phyloP scores from a whole-genome alignment of 1,284 basidiomycete species.

The Porogramme epimiltina region DNA sequence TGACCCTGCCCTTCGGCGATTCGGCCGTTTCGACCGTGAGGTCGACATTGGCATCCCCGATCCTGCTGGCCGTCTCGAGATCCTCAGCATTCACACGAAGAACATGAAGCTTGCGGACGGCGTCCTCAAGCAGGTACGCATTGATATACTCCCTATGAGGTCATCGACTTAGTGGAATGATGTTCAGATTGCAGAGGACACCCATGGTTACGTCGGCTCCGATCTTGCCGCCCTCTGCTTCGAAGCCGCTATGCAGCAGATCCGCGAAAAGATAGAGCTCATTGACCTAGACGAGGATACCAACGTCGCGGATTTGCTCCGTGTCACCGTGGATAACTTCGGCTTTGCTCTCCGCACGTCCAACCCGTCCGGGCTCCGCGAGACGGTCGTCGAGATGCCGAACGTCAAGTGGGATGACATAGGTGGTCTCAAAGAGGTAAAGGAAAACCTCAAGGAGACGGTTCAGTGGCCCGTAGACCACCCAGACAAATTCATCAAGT shows the following conservation, averaged over 20 bases:
- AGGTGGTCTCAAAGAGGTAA: conserved; percentile 99
- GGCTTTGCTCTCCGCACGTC: conserved; percentile 92
- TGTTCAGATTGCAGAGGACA: conserved; percentile 91
- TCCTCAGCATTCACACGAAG: conserved; percentile 99
- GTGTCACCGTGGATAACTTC: conserved; percentile 99
- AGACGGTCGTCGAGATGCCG: conserved; percentile 95
- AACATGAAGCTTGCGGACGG: conserved; percentile 99
- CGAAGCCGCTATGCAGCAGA: conserved; percentile 98
- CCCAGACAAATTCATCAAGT: conserved; percentile 99
- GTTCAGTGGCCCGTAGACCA: conserved; percentile 99
- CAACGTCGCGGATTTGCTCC: conserved; percentile 94
- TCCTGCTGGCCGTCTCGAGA: conserved; percentile 97
- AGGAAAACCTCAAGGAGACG: conserved; percentile 98
- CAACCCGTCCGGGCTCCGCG: conserved; percentile 95
- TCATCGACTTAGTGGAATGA: not conserved
- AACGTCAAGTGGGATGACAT: conserved; percentile 98
- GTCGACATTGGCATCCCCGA: conserved; percentile 99
- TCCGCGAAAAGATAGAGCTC: conserved; percentile 97
- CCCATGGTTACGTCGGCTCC: conserved; percentile 98
- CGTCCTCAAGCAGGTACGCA: conserved; percentile 86
- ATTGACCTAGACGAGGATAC: conserved; percentile 94
- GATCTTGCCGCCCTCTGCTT: conserved; percentile 97
- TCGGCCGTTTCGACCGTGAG: conserved; percentile 99
- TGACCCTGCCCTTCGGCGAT: conserved; percentile 96
- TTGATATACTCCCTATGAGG: not conserved